phyloP scores from a whole-genome alignment of 352 stramenopile genomes.

The Sclerospora graminicola region DNA sequence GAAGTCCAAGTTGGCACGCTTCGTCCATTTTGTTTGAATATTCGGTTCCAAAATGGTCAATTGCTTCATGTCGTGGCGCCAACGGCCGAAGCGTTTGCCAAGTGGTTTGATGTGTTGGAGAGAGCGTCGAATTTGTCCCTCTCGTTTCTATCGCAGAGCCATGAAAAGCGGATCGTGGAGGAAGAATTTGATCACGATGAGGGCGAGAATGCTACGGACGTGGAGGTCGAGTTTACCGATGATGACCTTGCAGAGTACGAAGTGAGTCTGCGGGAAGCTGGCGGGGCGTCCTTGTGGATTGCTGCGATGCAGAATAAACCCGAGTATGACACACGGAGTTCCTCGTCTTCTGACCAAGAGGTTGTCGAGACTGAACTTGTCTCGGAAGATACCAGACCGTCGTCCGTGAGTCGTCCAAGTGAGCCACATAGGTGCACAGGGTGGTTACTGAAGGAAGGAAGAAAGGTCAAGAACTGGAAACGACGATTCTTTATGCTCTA shows the following conservation, averaged over 20 bases:
- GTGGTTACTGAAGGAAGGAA: constrained; percentile 64
- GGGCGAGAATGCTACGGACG: constrained; percentile 14
- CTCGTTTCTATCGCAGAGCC: constrained; percentile 44
- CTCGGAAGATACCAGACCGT: constrained; percentile 11
- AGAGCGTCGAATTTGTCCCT: constrained; percentile 50
- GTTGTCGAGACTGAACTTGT: constrained; percentile 3
- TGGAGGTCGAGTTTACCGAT: constrained; percentile 23
- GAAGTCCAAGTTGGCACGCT: constrained; percentile 41
- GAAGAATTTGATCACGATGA: constrained; percentile 50
- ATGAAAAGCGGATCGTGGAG: constrained; percentile 26
- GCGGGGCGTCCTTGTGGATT: constrained; percentile 36
- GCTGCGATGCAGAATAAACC: constrained; percentile 42
- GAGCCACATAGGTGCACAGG: constrained; percentile 34
- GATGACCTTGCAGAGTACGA: constrained; percentile 24
- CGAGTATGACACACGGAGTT: constrained; percentile 15
- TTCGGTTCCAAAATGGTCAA: constrained; percentile 68
- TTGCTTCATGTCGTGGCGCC: constrained; percentile 53
- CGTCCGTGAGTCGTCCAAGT: constrained; percentile 7
- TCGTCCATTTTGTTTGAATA: constrained; percentile 51
- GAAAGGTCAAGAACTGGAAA: constrained; percentile 62
- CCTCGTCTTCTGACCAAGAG: constrained; percentile 10
- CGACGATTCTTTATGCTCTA: constrained; percentile 66
- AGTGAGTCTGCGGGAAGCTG: constrained; percentile 9
- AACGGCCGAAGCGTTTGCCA: constrained; percentile 36
- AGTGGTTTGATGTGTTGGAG: constrained; percentile 45